A percentile compares a stretch with the other conserved stretches of the same genome.
phyloP scores from a whole-genome alignment of 2,329 filamentous ascomycete species.

The Penicillium sp. region DNA sequence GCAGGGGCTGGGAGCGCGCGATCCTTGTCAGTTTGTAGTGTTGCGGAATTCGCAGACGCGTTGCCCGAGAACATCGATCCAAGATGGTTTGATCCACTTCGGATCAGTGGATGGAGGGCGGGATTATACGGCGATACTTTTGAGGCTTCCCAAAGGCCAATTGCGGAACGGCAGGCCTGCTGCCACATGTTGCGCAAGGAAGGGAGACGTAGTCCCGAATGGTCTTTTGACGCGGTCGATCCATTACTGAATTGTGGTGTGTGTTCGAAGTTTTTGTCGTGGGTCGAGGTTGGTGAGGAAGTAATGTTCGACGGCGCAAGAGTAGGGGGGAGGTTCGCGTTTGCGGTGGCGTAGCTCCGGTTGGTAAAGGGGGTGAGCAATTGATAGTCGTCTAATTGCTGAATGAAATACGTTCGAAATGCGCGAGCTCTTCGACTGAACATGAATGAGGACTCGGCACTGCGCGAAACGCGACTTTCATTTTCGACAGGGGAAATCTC shows the following conservation, averaged over 20 bases:
- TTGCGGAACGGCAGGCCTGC: constrained; percentile 31
- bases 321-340: constrained; percentile 7
- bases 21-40: background rate
- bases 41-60: background rate
- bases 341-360: constrained; percentile 12
- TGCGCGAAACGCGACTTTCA: constrained; percentile 16
- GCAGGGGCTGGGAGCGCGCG: background rate
- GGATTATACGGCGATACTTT: background rate
- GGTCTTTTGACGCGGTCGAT: constrained; percentile 1
- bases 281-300: constrained; percentile 5
- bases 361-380: constrained; percentile 22
- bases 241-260: constrained; percentile 4
- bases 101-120: constrained; percentile 2
- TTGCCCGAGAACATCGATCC: constrained; percentile 3
- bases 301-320: constrained; percentile 14
- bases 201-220: constrained; percentile 7
- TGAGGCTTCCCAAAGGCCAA: constrained; percentile 11
- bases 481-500: constrained; percentile 22
- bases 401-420: constrained; percentile 31
- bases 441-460: constrained; percentile 22
- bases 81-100: constrained; percentile 1
- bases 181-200: constrained; percentile 27
- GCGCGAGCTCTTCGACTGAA: constrained; percentile 30
- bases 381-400: constrained; percentile 29
- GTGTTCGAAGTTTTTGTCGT: constrained; percentile 2